Base-by-base conservation (phyloP, 176 grass and related monocot genomes). In the Cenchrus americanus region DNA sequence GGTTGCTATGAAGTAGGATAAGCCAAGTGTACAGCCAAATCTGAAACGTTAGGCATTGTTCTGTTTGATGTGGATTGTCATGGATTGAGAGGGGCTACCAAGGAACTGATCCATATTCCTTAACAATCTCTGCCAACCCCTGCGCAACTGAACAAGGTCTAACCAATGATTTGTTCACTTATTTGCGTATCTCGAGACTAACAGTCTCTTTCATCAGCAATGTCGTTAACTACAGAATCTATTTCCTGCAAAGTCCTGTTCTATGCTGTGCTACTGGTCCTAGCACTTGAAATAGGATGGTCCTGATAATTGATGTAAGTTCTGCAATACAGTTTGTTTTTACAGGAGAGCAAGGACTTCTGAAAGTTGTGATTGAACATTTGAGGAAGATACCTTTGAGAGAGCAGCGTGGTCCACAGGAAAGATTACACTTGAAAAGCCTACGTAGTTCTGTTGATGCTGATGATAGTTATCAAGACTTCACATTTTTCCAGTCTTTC, bases 401-500 rank as follows among this genome's bases (percentile, higher is more conserved):
- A 89, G 96, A 95, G 76, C 96, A 98, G 61, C 87, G 91, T 66
- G 91, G 96, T 73, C 93, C 91, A 41, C 96, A 98, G 67, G 96
- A 96, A 91, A 90, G 87, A 86, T 71, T 98, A 55, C 89, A 98
- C 86, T 92, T 98, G 85, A 95, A 94, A 92, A 92, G 89, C 81
- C 73, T 98, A 24, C 88, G 82, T 75, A 94, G 89, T 85, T 94
- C 91, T 41, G 91, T 90, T 87, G 93, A 95, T 69, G 83, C 87
- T 73, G 89, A 88, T 73, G 90, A 82, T 77, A 89, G 88, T 41
- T 86, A 82, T 80, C 86, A 94, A 79, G 87, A 91, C 70, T 96
- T 90, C 66, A 94, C 91, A 76, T 98, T 98, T 90, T 98, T 98
- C 73, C 89, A 93, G 80, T 98, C 96, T 85, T 98, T 96, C 86